phyloP scores from a whole-genome alignment of 495 filamentous ascomycete genomes.

The Saxophila tyrrhenica region DNA sequence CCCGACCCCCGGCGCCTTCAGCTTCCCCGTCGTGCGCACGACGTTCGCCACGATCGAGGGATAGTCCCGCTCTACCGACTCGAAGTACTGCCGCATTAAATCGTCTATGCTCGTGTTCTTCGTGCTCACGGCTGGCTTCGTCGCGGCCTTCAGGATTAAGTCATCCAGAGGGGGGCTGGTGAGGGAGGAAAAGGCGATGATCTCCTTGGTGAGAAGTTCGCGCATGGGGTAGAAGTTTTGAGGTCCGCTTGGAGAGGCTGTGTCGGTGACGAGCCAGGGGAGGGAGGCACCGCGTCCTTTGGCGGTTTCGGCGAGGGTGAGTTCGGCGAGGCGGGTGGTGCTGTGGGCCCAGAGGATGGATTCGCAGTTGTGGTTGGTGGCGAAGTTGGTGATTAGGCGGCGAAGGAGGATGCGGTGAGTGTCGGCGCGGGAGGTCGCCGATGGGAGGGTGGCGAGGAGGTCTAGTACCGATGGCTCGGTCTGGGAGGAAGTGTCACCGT shows the following conservation, averaged over 20 bases:
- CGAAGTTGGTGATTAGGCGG: constrained; percentile 54
- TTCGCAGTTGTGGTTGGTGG: constrained; percentile 47
- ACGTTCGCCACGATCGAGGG: constrained; percentile 91
- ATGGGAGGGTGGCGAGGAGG: constrained; percentile 48
- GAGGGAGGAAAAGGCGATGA: constrained; percentile 49
- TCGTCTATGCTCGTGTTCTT: constrained; percentile 75
- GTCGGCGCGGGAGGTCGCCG: constrained; percentile 65
- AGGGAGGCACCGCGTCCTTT: constrained; percentile 79
- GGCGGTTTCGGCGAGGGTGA: constrained; percentile 73
- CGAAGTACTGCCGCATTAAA: constrained; percentile 79
- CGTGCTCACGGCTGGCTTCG: constrained; percentile 15
- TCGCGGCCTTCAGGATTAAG: constrained; percentile 28
- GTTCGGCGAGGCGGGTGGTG: constrained; percentile 77
- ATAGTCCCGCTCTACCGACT: constrained; percentile 74
- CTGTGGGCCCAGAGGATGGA: constrained; percentile 72
- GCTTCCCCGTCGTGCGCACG: constrained; percentile 71
- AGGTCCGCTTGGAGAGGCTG: constrained; percentile 47
- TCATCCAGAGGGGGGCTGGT: constrained; percentile 39
- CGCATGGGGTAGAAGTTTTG: constrained; percentile 61
- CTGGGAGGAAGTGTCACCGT: constrained; percentile 1
- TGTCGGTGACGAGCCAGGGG: constrained; percentile 72
- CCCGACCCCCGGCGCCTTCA: constrained; percentile 25
- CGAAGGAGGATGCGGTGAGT: constrained; percentile 57
- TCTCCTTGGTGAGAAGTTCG: constrained; percentile 71
- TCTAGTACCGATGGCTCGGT: too few species aligned